phyloP scores from a whole-genome alignment of 768 basidiomycete genomes.

The Tephrocybe rancida region DNA sequence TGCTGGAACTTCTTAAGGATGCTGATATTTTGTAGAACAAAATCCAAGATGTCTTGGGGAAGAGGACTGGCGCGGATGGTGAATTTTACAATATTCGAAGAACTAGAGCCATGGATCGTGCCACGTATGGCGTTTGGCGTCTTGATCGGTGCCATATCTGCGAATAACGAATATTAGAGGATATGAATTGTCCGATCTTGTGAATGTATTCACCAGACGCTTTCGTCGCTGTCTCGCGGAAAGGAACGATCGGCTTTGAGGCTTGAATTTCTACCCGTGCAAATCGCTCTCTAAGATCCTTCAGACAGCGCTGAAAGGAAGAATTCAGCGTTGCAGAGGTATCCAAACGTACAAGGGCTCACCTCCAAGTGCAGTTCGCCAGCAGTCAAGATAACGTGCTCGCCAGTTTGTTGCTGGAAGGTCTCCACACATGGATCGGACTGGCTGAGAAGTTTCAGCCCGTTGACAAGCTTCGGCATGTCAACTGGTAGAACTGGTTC shows the following conservation, averaged over 20 bases:
- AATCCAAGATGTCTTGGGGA: slow-evolving; percentile 69
- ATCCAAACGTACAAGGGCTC: slow-evolving; percentile 12
- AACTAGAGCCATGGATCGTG: slow-evolving; percentile 70
- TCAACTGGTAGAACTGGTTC: slow-evolving; percentile 84
- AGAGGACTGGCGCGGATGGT: slow-evolving; percentile 83
- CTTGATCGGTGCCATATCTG: slow-evolving; percentile 90
- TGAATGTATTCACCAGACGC: slow-evolving; percentile 54
- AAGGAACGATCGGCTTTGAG: slow-evolving; percentile 96
- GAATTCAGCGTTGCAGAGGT: neutral
- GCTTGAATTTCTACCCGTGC: slow-evolving; percentile 91
- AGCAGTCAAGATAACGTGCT: slow-evolving; percentile 95
- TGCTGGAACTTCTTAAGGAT: slow-evolving; percentile 64
- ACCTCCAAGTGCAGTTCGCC: slow-evolving; percentile 97
- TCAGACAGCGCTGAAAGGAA: slow-evolving; percentile 78
- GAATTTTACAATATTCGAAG: slow-evolving; percentile 75
- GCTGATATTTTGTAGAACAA: slow-evolving; percentile 73
- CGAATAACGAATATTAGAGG: neutral
- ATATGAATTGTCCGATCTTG: neutral
- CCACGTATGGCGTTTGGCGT: slow-evolving; percentile 72
- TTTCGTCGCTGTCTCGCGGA: slow-evolving; percentile 91
- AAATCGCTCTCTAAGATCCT: slow-evolving; percentile 95
- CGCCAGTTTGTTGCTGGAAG: slow-evolving; percentile 95
- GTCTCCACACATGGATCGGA: slow-evolving; percentile 98
- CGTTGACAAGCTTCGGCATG: slow-evolving; percentile 86
- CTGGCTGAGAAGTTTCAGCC: slow-evolving; percentile 87